Base-by-base conservation (phyloP, 345 rosid species). In the Lepidium africanum region DNA sequence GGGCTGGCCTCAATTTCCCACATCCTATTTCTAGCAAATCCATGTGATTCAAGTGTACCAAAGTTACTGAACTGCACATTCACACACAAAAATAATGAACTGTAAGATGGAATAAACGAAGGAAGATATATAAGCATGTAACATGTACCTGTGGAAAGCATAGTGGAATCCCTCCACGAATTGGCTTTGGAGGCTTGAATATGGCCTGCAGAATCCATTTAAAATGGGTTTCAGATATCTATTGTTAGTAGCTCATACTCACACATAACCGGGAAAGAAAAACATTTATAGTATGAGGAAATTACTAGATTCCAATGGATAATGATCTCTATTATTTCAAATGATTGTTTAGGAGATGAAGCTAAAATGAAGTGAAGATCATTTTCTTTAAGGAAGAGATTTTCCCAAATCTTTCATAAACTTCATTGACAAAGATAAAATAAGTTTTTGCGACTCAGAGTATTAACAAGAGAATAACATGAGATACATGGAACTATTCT, bases 91-190 rank as follows among this genome's bases (percentile, higher is more conserved):
- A 13, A 43, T 14, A 45, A 12, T 59, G 48, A 55, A 14, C 25
- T 51, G 62, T 42, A 32, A 52, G 16, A 21, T 37, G 23, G 5
- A 38, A 61, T 52, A 76, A 62, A 36, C 43, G 41, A 25, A 30
- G 32, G 54, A 62, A 57, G 41, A 36, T 23, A 42, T 65, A 50
- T 16, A 65, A 64, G 62, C 63, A 76, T 81, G 59, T 73, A 88
- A 97, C 60, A 76, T 81, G 59, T 73, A 88, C 98, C 79, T 93
- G 97, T 55, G 97, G 97, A 79, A 93, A 93, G 78, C 97, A 90
- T 58, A 93, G 73, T 1, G 98, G 98, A 69, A 93, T 93, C 48
- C 98, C 98, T 78, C 98, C 98, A 51, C 94, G 92, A 59, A 93
- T 88, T 41, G 96, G 86, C 77, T 88, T 93, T 36, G 96, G 86